These are phyloP conservation scores for Xylaria grammica DNA, from an alignment of 495 filamentous ascomycete genomes.

Conservation along the genomic window DNA sequence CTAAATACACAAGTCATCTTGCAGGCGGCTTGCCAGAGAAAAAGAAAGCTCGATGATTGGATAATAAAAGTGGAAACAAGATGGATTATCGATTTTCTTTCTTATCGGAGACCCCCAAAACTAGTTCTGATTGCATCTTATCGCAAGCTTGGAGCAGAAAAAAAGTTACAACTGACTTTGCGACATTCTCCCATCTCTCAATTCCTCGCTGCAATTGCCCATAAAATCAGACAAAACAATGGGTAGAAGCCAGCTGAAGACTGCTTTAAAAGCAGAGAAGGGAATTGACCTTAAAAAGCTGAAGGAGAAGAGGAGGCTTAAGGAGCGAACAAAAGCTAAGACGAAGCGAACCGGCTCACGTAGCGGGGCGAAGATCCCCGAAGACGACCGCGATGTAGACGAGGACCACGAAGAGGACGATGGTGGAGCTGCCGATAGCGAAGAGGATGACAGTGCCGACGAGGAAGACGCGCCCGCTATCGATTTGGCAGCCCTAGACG, in stretches of 20 bases:
- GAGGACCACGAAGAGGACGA: conserved; percentile 52
- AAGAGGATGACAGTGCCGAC: conserved; percentile 20
- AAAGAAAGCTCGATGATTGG: conserved; percentile 10
- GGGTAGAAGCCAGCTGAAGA: conserved; percentile 65
- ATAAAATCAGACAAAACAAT: conserved; percentile 33
- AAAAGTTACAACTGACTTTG: conserved; percentile 12
- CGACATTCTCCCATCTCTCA: conserved; percentile 6
- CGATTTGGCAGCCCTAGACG: conserved; percentile 21
- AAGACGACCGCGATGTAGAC: conserved; percentile 44
- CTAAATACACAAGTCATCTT: too few species aligned
- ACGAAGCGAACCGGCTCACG: conserved; percentile 46
- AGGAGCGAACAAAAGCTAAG: conserved; percentile 60
- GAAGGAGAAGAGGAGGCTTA: conserved; percentile 58
- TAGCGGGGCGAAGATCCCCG: conserved; percentile 42
- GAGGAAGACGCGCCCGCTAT: conserved; percentile 20
- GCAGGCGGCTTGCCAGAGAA: too few species aligned
- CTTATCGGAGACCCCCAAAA: conserved; percentile 21
- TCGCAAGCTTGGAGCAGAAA: conserved; percentile 20
- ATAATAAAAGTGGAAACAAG: neutral
- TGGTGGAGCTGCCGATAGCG: conserved; percentile 35
- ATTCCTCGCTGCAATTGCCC: conserved; percentile 19
- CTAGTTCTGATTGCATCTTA: conserved; percentile 9
- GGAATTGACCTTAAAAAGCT: conserved; percentile 71
- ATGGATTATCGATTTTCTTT: conserved; percentile 3
- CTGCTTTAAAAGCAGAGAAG: conserved; percentile 69